phyloP scores from a whole-genome alignment of 306 rosid genomes.

The Arachis stenosperma region DNA sequence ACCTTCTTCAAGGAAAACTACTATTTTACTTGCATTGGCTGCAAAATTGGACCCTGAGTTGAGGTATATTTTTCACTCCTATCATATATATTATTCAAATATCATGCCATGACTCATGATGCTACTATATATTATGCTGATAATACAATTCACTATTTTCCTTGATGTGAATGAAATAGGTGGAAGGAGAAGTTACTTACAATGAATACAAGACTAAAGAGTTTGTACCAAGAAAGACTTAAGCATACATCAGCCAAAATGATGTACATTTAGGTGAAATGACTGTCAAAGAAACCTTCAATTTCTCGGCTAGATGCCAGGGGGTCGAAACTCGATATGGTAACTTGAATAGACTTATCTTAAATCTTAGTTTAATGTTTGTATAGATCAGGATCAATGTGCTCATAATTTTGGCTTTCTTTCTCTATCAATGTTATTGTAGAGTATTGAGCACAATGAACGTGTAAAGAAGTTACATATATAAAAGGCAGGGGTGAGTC shows the following conservation, averaged over 20 bases:
- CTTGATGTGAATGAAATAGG: slow-evolving; percentile 51
- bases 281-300: slow-evolving; percentile 93
- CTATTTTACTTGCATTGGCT: slow-evolving; percentile 86
- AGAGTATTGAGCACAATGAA: slow-evolving; percentile 40
- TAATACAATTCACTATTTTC: no score
- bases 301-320: slow-evolving; percentile 92
- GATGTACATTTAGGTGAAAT: slow-evolving; percentile 86
- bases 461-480: no score
- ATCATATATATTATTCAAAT: background rate
- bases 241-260: slow-evolving; percentile 94
- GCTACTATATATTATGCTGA: no score
- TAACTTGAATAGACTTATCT: slow-evolving; percentile 34
- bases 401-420: background rate
- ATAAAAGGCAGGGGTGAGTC: no score
- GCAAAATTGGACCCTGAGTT: slow-evolving; percentile 65
- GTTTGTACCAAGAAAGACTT: slow-evolving; percentile 85
- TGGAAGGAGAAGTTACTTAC: slow-evolving; percentile 67
- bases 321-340: slow-evolving; percentile 95
- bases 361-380: background rate
- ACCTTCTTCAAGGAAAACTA: slow-evolving; percentile 95
- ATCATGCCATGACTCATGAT: no score
- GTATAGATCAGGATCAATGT: background rate
- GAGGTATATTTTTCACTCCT: background rate
- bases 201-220: slow-evolving; percentile 69
- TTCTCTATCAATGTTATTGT: background rate